Percentiles rank a stretch among this genome's conserved stretches.
Conservation (phyloP, 2,329 filamentous ascomycete species). For the Gnomoniopsis sp. region DNA sequence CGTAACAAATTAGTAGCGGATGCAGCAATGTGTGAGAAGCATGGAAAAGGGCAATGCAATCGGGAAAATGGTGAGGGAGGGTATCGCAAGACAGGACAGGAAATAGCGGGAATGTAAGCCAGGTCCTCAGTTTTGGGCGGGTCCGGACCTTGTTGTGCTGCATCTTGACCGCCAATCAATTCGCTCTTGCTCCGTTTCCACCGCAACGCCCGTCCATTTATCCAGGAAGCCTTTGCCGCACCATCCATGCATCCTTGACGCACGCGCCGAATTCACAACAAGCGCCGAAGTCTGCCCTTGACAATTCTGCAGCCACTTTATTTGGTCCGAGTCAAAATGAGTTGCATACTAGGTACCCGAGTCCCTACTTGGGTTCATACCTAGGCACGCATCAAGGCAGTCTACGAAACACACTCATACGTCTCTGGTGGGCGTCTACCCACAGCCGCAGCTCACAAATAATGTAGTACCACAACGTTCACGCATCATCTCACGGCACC, state of each 20-base stretch:
- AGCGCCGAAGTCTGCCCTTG: neutral
- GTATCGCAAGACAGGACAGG: conserved; percentile 4
- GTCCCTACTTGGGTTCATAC: too few relatives aligned
- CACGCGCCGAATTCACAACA: neutral
- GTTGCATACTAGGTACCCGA: too few relatives aligned
- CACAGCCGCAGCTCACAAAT: neutral
- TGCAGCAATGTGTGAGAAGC: conserved; percentile 7
- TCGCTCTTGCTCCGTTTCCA: conserved; percentile 10
- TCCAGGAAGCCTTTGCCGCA: neutral
- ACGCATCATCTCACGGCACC: too few relatives aligned
- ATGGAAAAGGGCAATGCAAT: neutral
- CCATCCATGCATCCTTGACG: neutral
- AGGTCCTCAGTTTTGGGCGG: conserved; percentile 14
- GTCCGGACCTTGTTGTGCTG: conserved; percentile 14
- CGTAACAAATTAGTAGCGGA: conserved; percentile 6
- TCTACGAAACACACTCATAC: neutral
- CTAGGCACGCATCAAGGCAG: too few relatives aligned
- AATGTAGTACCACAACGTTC: too few relatives aligned
- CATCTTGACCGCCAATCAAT: conserved; percentile 7
- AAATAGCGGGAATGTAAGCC: conserved; percentile 4
- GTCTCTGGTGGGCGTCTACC: too few relatives aligned
- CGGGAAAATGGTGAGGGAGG: conserved; percentile 4
- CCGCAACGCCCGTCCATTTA: conserved; percentile 13
- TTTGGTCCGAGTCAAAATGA: too few relatives aligned
- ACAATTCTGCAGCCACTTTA: conserved; percentile 8